A percentile compares a stretch with the other conserved stretches of the same genome.
These are phyloP conservation scores for Asclepias syriaca DNA, from an alignment of 257 asterid species.

Conservation along the genomic window DNA sequence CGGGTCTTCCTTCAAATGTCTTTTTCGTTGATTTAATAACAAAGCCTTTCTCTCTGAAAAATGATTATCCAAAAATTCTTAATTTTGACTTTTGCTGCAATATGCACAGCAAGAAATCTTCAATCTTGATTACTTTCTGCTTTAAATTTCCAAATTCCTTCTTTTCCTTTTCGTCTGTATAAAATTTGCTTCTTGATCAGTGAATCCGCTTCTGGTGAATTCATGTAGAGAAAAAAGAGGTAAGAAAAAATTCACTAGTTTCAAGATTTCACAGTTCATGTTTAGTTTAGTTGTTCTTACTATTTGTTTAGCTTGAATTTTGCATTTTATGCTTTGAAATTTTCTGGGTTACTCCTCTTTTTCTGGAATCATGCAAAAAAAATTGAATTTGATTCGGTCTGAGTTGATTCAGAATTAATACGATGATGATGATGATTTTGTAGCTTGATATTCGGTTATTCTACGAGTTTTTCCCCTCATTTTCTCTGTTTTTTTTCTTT, in stretches of 20 bases:
- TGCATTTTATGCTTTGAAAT: not conserved
- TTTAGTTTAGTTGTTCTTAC: not conserved
- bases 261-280: not conserved
- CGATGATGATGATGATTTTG: not conserved
- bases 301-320: not conserved
- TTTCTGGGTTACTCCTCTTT: not conserved
- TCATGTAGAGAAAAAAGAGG: conserved; percentile 8
- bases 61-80: not conserved
- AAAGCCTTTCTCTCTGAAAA: not conserved
- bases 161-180: no score
- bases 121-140: not conserved
- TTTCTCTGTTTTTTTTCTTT: not conserved
- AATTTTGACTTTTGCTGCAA: conserved; percentile 13
- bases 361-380: not conserved
- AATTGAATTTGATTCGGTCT: not conserved
- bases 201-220: not conserved
- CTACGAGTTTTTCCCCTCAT: not conserved
- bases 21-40: not conserved
- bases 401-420: not conserved
- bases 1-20: conserved; percentile 22
- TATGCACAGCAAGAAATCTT: conserved; percentile 2
- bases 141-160: not conserved
- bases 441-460: not conserved
- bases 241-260: not conserved
- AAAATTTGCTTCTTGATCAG: not conserved